These are phyloP conservation scores for Linnemannia schmuckeri DNA, from an alignment of 192 early-diverging fungal species.

Conservation along the genomic window DNA sequence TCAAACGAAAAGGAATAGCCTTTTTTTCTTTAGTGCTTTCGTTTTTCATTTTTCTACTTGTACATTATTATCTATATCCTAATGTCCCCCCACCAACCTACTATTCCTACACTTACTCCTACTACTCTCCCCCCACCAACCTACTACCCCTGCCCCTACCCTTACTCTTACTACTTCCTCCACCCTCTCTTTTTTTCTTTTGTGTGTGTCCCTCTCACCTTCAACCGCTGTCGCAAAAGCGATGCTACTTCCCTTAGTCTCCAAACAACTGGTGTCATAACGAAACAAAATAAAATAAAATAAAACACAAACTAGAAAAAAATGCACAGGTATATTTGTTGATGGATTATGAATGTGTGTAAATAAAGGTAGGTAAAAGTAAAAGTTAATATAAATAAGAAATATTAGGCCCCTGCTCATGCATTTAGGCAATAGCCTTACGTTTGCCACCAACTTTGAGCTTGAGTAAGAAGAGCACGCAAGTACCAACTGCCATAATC, in stretches of 20 bases:
- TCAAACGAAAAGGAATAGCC: background rate
- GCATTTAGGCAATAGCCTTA: background rate
- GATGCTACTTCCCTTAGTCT: too few species aligned
- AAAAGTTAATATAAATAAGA: too few species aligned
- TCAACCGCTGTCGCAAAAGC: background rate
- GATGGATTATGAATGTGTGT: too few species aligned
- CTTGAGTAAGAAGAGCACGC: slow-evolving; percentile 25
- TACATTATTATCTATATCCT: slow-evolving; percentile 24
- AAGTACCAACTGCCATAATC: slow-evolving; percentile 17
- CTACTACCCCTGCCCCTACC: too few species aligned
- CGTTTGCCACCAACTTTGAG: slow-evolving; percentile 39
- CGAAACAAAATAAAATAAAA: background rate
- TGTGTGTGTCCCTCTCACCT: background rate
- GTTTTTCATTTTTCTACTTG: slow-evolving; percentile 16
- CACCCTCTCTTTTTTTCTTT: background rate
- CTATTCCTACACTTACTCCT: too few species aligned
- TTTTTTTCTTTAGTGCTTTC: slow-evolving; percentile 9
- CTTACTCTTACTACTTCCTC: background rate
- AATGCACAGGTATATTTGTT: background rate
- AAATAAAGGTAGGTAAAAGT: too few species aligned
- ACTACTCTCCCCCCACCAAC: background rate
- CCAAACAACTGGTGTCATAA: too few species aligned
- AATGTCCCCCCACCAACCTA: background rate
- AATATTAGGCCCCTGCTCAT: too few species aligned
- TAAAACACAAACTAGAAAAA: background rate